phyloP scores from a whole-genome alignment of 208 protist genomes.

The Tritrichomonas foetus region DNA sequence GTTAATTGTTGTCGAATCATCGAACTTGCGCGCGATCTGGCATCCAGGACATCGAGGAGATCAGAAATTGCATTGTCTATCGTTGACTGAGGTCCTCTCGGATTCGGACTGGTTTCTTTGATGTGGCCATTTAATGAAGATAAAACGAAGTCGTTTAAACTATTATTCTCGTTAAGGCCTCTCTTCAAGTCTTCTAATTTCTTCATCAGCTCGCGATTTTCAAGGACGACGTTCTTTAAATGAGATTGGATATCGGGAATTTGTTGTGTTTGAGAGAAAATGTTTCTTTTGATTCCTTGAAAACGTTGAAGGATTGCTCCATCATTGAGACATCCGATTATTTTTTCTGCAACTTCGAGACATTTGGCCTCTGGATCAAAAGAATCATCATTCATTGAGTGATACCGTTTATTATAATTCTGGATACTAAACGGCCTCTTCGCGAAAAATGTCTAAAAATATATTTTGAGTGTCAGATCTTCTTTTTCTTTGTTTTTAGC shows the following conservation, averaged over 20 bases:
- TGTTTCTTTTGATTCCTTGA: background rate
- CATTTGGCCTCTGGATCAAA: background rate
- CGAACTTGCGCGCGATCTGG: background rate
- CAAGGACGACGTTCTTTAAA: background rate
- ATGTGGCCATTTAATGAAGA: background rate
- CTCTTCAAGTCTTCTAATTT: background rate
- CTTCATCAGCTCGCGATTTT: background rate
- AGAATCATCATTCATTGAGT: no score
- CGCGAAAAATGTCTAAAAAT: no score
- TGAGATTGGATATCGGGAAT: background rate
- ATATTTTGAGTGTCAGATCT: no score
- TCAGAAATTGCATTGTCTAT: background rate
- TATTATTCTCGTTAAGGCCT: background rate
- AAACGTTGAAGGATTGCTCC: background rate
- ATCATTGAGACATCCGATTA: background rate
- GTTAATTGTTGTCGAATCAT: background rate
- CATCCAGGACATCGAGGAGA: background rate
- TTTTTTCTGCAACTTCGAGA: background rate
- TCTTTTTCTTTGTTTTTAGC: no score
- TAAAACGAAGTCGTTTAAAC: background rate
- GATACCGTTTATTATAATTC: no score
- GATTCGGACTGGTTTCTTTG: background rate
- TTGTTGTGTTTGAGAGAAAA: background rate
- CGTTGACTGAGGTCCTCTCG: background rate
- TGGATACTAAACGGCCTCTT: no score